Conservation (phyloP, 2,329 filamentous ascomycete genomes). For the Colletotrichum cereale region DNA sequence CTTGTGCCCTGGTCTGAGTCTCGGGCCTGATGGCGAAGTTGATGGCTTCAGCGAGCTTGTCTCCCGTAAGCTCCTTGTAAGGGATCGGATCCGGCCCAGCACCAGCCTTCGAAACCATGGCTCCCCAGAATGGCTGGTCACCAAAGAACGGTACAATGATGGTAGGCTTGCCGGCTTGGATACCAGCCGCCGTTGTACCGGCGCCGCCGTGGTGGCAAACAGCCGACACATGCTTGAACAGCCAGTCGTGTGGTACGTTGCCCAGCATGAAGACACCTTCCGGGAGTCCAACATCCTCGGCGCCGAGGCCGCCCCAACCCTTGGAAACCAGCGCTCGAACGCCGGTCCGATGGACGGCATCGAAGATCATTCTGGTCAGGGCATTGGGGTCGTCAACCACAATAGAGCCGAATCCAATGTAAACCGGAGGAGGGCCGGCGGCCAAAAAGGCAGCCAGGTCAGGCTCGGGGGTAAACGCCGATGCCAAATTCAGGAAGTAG, state of each 20-base stretch:
- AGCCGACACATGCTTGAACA: slow-evolving; percentile 83
- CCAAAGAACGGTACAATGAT: slow-evolving; percentile 90
- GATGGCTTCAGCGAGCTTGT: slow-evolving; percentile 76
- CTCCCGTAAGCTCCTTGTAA: slow-evolving; percentile 74
- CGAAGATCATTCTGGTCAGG: slow-evolving; percentile 79
- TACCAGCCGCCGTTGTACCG: slow-evolving; percentile 89
- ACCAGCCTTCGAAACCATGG: slow-evolving; percentile 79
- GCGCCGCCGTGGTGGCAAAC: slow-evolving; percentile 92
- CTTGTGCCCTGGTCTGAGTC: slow-evolving; percentile 66
- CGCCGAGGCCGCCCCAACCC: slow-evolving; percentile 88
- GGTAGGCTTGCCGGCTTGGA: slow-evolving; percentile 82
- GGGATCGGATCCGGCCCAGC: slow-evolving; percentile 79
- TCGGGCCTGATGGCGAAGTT: slow-evolving; percentile 69
- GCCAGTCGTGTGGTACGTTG: slow-evolving; percentile 89
- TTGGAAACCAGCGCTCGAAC: slow-evolving; percentile 87
- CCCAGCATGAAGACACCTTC: slow-evolving; percentile 86
- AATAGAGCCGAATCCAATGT: slow-evolving; percentile 87
- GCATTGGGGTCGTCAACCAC: slow-evolving; percentile 81
- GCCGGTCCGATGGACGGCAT: slow-evolving; percentile 74
- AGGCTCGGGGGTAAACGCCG: slow-evolving; percentile 73
- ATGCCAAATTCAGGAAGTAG: slow-evolving; percentile 78
- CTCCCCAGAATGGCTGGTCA: slow-evolving; percentile 86
- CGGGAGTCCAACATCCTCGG: slow-evolving; percentile 76
- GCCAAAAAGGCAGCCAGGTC: slow-evolving; percentile 76
- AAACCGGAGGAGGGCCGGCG: slow-evolving; percentile 78